phyloP scores from a whole-genome alignment of 495 filamentous ascomycete species.

The Tuber borchii region DNA sequence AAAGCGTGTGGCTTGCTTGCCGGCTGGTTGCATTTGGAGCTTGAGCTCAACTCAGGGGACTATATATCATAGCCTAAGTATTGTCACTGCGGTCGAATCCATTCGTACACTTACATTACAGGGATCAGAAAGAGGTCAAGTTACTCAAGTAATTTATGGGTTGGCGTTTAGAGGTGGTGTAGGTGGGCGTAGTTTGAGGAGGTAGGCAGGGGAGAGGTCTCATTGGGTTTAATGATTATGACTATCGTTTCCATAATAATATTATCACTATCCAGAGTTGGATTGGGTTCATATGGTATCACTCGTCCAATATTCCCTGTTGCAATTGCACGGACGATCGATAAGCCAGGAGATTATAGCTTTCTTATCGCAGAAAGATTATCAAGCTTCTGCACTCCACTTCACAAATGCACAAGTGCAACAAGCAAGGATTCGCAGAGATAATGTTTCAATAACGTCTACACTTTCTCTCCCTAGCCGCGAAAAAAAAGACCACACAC shows the following conservation, averaged over 20 bases:
- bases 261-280: no score
- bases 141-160: no score
- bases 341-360: not conserved
- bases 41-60: not conserved
- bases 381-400: not conserved
- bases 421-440: not conserved
- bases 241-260: no score
- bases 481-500: not conserved
- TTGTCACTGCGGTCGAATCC: not conserved
- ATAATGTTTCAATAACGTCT: not conserved
- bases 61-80: not conserved
- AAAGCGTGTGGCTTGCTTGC: no score
- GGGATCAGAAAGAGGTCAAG: not conserved
- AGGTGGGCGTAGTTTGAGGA: no score
- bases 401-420: not conserved
- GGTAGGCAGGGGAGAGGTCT: no score
- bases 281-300: not conserved
- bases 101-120: not conserved
- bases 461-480: not conserved
- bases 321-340: not conserved
- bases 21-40: no score
- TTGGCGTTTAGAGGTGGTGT: no score
- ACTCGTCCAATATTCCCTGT: not conserved
- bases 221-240: no score
- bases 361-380: not conserved